Conservation (phyloP, 2,329 filamentous ascomycete genomes). For the Lachnellula occidentalis region DNA sequence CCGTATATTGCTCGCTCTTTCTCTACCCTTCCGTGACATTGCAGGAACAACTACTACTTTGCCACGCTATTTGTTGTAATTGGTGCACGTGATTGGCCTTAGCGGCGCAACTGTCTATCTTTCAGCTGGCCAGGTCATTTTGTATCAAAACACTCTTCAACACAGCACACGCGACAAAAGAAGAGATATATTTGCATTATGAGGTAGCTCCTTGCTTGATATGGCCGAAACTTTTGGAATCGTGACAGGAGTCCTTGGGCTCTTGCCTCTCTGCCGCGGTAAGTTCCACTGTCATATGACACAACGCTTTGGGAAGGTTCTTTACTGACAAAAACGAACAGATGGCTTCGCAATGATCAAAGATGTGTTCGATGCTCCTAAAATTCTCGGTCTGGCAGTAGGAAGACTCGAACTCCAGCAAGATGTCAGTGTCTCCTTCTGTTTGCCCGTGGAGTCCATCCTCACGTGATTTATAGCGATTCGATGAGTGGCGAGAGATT, state of each 20-base stretch:
- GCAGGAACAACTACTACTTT: background rate
- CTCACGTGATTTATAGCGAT: constrained; percentile 21
- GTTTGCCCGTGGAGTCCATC: background rate
- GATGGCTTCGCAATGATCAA: constrained; percentile 24
- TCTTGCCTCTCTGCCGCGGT: constrained; percentile 25
- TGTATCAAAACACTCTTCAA: background rate
- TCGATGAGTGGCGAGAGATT: constrained; percentile 26
- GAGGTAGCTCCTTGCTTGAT: background rate
- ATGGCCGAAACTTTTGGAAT: constrained; percentile 22
- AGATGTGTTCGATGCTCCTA: constrained; percentile 20
- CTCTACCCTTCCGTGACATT: background rate
- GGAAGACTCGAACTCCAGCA: constrained; percentile 23
- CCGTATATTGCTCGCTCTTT: too few species aligned
- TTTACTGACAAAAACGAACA: constrained; percentile 3
- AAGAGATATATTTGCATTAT: background rate
- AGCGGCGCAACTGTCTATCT: too few species aligned
- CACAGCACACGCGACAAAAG: background rate
- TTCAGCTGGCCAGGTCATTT: too few species aligned
- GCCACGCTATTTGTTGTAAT: background rate
- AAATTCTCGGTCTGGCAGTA: constrained; percentile 17
- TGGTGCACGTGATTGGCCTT: background rate
- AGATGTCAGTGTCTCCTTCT: constrained; percentile 16
- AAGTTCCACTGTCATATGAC: constrained; percentile 1
- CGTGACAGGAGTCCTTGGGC: constrained; percentile 20
- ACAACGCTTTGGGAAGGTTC: background rate